Evolutionary conservation across 306 rosid species (phyloP), one percentile per base, ranked within the genome.

Genomic region (Sechiopsis laciniata): DNA sequence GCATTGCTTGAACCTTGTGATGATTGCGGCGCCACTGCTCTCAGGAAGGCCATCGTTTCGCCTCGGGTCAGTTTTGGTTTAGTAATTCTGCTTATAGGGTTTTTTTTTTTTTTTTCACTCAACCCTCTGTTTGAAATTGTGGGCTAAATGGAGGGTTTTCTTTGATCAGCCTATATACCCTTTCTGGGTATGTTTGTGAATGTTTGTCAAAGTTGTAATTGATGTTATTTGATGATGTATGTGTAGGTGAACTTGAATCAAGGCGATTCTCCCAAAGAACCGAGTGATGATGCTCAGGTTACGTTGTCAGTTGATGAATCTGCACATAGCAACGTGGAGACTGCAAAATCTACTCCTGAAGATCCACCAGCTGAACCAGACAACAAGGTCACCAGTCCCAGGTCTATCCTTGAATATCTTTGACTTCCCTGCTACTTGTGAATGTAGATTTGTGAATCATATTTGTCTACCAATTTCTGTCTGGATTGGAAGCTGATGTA

Each of bases 1-100:
- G 99, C 99, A 3, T 84, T 95, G 74, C 88, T 89, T 0, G 99
- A 95, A 78, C 97, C 99, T 20, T 4, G 87, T 77, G 87, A 82
- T 46, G 96, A 88, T 42, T 76, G 91, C 72, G 84, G 87, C 74
- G 83, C 91, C 68, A 75, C 85, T 50, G 77, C 85, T 48, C 77
- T 80, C 57, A 22, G 90, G 50, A 82, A 61, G 84, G 81, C 82
- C n/a, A 81, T 75, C 65, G 78, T 73, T 57, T 69, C 81, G 14
- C 81, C 85, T 59, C 78, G 60, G 14, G 71, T 70, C 29, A 29
- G 69, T 45, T 11, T 19, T 45, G 11, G 11, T 52, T 52, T 46
- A 19, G 46, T 40, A 40, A 40, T 6, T 37, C 42, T 37, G 42
- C 42, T 37, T 37, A 37, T 37, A 37, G 42, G 42, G 42, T 3